A percentile compares a stretch with the other conserved stretches of the same genome.
Conservation (phyloP, 768 basidiomycete species). For the Tephrocybe sp. region DNA sequence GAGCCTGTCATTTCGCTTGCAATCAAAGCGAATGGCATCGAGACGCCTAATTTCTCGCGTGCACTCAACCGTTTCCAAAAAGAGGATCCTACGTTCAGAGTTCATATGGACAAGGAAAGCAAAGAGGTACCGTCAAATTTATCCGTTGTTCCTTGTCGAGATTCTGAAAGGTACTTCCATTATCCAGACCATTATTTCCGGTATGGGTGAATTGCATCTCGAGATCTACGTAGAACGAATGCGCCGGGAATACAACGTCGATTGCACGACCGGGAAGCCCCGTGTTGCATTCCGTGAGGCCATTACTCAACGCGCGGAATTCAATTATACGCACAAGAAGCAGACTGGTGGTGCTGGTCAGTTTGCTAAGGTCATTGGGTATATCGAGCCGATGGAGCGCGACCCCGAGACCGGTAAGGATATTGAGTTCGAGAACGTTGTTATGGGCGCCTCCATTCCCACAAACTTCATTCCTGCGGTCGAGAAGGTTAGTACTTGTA, state of each 20-base stretch:
- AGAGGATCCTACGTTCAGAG: conserved; percentile 98
- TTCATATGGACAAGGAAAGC: conserved; percentile 90
- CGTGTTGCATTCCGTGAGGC: conserved; percentile 97
- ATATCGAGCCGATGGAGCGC: conserved; percentile 84
- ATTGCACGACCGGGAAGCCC: conserved; percentile 92
- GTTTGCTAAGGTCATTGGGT: conserved; percentile 89
- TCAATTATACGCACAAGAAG: conserved; percentile 95
- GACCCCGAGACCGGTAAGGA: conserved; percentile 78
- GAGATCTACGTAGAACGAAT: conserved; percentile 99
- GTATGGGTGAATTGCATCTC: conserved; percentile 98
- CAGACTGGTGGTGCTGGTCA: conserved; percentile 97
- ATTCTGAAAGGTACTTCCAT: background rate
- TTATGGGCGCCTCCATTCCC: conserved; percentile 93
- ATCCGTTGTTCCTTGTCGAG: background rate
- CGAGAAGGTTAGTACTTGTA: conserved; percentile 64
- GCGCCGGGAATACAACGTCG: conserved; percentile 94
- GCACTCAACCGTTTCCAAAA: conserved; percentile 97
- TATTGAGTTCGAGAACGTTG: conserved; percentile 76
- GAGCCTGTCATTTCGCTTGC: conserved; percentile 97
- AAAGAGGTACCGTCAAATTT: conserved; percentile 67
- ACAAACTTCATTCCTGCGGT: conserved; percentile 90
- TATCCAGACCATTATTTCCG: conserved; percentile 91
- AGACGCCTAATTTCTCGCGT: conserved; percentile 94
- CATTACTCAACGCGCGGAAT: conserved; percentile 76
- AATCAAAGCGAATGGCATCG: conserved; percentile 87